Base-by-base conservation (phyloP, 345 rosid species). In the Arabis alpina region DNA sequence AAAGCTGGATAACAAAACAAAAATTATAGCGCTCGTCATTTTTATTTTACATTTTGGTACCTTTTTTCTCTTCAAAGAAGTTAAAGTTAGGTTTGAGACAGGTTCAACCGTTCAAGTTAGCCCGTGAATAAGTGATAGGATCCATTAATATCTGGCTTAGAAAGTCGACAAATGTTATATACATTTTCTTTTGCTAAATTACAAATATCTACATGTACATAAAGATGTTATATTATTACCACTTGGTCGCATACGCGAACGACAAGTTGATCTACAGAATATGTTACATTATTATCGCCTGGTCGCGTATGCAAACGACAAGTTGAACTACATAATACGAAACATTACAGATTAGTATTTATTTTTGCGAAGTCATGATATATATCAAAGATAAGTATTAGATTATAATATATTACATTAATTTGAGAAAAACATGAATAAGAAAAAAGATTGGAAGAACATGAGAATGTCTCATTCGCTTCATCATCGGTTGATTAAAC, bases 301-400 rank as follows among this genome's bases (percentile, higher is more conserved):
- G 23, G 23, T 19, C 23, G 23, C 23, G 23, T 19, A 19, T 19
- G 23, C 23, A 19, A 19, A 19, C 43, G 10, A 15, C 65, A 70
- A 70, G 60, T 48, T 59, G 74, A 16, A 40, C 50, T 8, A 50
- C 53, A 51, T 28, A 9, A 8, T 12, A 8, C 11, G 11, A 70
- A 56, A 36, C 56, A 56, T 14, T 24, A 68, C 10, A 56, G 54
- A 56, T 45, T 24, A 15, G 15, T 40, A 8, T 40, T 7, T 49
- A 1, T 5, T 25, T 48, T 15, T 27, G 42, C 11, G 44, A 28
- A 16, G 25, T 28, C 60, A 61, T 43, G 45, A 40, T 62, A 36
- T 28, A 40, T 62, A 28, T 27, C 24, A 3, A n/a, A 34, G 77
- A 64, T 73, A 64, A 57, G 77, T 19, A 66, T 41, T n/a, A 42